Evolutionary conservation across 2,329 filamentous ascomycete species (phyloP), one percentile per base, ranked within the genome.

Genomic region (Rhynchosporium graminicola): DNA sequence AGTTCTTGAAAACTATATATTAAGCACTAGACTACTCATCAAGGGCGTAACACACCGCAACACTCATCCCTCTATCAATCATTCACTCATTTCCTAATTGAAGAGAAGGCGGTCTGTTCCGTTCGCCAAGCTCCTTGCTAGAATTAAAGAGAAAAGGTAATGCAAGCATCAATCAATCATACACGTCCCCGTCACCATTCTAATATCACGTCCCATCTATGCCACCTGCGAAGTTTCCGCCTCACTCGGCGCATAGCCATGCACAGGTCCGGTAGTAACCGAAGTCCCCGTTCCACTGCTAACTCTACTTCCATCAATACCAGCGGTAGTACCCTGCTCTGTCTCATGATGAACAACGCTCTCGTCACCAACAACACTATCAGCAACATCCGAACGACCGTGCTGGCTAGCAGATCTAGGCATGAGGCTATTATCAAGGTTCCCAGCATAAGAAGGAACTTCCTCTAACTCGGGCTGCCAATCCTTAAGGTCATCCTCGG

Each of bases 401-500:
- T 20, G 60, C 20, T 68, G 66, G 10, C 48, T 57, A 9, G 47
- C 54, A 8, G 61, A 60, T 15, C 58, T 48, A 13, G 65, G 63
- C 64, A 69, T 67, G 47, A 69, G 40, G 42, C 66, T 68, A 6
- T 45, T 46, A 6, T 65, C 62, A 3, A 68, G 50, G 8, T 61
- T 38, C 3, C 57, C 31, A 4, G 69, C 69, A 59, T 63, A 59
- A 6, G 63, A 67, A 28, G 66, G 61, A 13, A 73, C 67, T 56
- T 74, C 70, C 36, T 73, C 73, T 29, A 71, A 57, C 38, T 74
- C 73, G 12, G 69, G 69, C 42, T 69, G 79, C 91, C 94, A 98
- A 46, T 85, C 83, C 60, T 88, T 86, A 65, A 99, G 85, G 69
- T 96, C 91, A 59, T 91, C 88, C 76, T 99, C 95, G 47, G 92